phyloP scores from a whole-genome alignment of 441 rosid genomes.

The Arabidopsis hybrid region DNA sequence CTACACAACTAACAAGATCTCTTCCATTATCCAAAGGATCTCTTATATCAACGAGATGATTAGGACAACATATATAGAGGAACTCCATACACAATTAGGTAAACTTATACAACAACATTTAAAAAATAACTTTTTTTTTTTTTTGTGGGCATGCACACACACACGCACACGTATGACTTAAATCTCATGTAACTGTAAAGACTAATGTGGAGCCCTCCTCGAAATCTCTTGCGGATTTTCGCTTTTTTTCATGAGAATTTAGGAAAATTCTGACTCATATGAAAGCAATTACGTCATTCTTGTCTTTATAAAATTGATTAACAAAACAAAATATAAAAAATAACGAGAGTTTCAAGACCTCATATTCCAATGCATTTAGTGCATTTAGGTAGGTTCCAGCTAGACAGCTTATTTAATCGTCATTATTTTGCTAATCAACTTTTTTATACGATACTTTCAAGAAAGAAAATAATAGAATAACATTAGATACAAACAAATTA shows the following conservation, averaged over 20 bases:
- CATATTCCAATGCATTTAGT: constrained; percentile 32
- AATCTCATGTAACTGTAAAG: constrained; percentile 15
- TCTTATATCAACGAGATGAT: not conserved
- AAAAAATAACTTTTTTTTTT: too few relatives aligned
- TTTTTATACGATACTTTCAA: not conserved
- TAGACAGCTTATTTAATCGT: constrained; percentile 24
- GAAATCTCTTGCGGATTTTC: constrained; percentile 35
- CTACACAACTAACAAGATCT: not conserved
- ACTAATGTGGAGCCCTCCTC: constrained; percentile 38
- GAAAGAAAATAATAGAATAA: not conserved
- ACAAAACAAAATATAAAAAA: not conserved
- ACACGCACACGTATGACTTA: constrained; percentile 25
- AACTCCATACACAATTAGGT: not conserved
- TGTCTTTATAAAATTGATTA: too few relatives aligned
- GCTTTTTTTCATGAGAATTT: not conserved
- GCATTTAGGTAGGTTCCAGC: constrained; percentile 35
- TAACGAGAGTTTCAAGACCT: constrained; percentile 20
- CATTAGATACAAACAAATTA: not conserved
- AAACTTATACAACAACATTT: too few relatives aligned
- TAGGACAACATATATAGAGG: not conserved
- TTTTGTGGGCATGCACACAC: not conserved
- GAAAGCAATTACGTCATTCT: too few relatives aligned
- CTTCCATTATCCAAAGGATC: not conserved
- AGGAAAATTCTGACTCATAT: too few relatives aligned
- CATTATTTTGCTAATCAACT: constrained; percentile 23